Evolutionary conservation across 805 yeast species (phyloP), one percentile per base, ranked within the genome.

Genomic region (Monosporozyma yasuniensis): DNA sequence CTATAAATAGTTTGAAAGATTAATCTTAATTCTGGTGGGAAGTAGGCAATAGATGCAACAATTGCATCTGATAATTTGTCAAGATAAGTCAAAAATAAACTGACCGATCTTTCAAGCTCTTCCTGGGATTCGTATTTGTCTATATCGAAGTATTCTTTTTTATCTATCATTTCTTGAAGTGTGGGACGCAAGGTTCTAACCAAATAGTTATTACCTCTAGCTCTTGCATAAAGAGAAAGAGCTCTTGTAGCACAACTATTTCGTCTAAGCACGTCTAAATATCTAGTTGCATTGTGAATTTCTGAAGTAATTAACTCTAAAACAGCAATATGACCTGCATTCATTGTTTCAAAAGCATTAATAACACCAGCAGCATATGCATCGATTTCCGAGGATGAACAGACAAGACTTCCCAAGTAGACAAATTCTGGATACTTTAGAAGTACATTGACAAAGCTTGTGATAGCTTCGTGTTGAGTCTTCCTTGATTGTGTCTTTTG

Each of bases 181-280:
- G 81, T 72, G 0, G 86, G 84, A 47, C 71, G 70, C 47, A 86
- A 66, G 0, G 80, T 74, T 3, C 62, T 50, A 2, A 68, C 60
- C 35, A 87, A 67, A 60, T 84, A 86, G 1, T 71, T 75, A 22
- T 64, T 60, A 1, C 91, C 93, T 56, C 78, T 75, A 7, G 72
- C 70, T 54, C 80, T 76, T 1, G 90, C 85, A 58, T 81, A 83
- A 19, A 84, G 71, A 0, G 89, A 81, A 47, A 86, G 71, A 48
- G 86, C 70, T 57, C 87, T 76, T 0, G 95, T 86, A 35, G 89
- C 83, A 35, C 86, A 84, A 47, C 88, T 81, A 61, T 87, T 87
- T 46, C 91, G 75, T 59, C 96, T 74, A 57, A 87, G 73, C 25
- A 87, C 79, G 58, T 84, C 90, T 12, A 84, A 76, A 12, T 84